Evolutionary conservation across 2,329 filamentous ascomycete species (phyloP).

Genomic region (Nothophoma quercina): DNA sequence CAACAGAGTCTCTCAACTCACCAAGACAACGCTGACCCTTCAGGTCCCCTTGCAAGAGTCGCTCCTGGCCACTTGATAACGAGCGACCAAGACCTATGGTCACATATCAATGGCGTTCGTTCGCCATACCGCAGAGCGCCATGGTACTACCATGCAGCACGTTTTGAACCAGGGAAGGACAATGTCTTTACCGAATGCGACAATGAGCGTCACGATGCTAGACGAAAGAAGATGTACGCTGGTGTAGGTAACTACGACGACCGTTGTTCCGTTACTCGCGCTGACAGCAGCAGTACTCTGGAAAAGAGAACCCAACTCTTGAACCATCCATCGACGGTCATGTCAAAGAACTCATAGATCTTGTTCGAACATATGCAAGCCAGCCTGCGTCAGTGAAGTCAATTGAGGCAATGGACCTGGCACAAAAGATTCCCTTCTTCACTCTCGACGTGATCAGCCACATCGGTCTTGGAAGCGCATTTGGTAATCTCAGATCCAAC

Average conservation of each 20-base stretch:
- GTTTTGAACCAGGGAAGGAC: conserved; percentile 62
- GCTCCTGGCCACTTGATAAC: conserved; percentile 60
- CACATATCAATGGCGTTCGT: conserved; percentile 52
- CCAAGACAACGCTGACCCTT: not conserved
- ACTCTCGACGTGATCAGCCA: conserved; percentile 65
- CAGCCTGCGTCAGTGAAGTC: conserved; percentile 21
- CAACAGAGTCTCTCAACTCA: not conserved
- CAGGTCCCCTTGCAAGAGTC: conserved; percentile 55
- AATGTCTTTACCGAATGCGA: conserved; percentile 63
- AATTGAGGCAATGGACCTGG: conserved; percentile 56
- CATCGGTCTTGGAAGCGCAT: conserved; percentile 61
- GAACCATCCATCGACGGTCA: conserved; percentile 60
- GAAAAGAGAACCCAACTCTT: conserved; percentile 61
- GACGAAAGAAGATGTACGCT: conserved; percentile 58
- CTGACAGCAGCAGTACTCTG: conserved; percentile 56
- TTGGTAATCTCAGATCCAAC: conserved; percentile 61
- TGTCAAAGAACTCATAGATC: conserved; percentile 55
- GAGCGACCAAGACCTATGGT: conserved; percentile 56
- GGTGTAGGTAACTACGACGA: conserved; percentile 48
- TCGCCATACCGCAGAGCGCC: conserved; percentile 52
- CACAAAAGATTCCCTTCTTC: conserved; percentile 59
- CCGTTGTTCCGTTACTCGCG: not conserved
- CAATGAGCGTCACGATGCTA: conserved; percentile 55
- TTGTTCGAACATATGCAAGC: conserved; percentile 59
- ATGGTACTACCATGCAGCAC: conserved; percentile 53